Evolutionary conservation across 345 rosid genomes (phyloP).

Genomic region (Garcia nutans): DNA sequence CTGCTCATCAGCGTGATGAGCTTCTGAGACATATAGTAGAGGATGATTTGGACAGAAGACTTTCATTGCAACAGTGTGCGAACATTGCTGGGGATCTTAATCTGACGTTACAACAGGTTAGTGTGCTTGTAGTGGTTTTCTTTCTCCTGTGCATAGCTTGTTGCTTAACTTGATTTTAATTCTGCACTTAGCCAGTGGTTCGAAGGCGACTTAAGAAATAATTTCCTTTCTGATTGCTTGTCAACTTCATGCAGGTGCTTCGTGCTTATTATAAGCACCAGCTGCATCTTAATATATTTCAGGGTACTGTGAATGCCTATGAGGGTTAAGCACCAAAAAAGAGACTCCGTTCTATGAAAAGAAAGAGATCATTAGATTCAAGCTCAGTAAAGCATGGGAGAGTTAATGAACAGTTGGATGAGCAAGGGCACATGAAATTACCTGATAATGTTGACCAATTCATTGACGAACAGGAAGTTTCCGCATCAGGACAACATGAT

Average conservation of each 20-base stretch:
- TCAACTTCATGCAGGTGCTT: conserved; percentile 59
- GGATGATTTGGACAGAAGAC: conserved; percentile 44
- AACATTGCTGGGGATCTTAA: conserved; percentile 81
- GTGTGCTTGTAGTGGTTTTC: neutral
- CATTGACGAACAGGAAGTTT: conserved; percentile 28
- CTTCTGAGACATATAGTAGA: conserved; percentile 50
- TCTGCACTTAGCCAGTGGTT: neutral
- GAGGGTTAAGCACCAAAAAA: conserved; percentile 27
- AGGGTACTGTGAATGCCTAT: conserved; percentile 33
- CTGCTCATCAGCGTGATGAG: conserved; percentile 78
- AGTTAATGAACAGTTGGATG: conserved; percentile 33
- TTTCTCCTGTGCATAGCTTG: neutral
- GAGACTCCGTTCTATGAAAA: conserved; percentile 44
- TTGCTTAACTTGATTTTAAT: neutral
- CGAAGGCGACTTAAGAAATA: neutral
- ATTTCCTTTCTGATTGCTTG: neutral
- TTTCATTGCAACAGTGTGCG: conserved; percentile 73
- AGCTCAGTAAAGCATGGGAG: conserved; percentile 35
- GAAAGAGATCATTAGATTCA: conserved; percentile 46
- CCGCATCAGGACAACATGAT: conserved; percentile 37
- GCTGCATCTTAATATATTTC: conserved; percentile 42
- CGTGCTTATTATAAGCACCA: conserved; percentile 64
- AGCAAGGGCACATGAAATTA: conserved; percentile 14
- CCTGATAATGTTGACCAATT: conserved; percentile 26
- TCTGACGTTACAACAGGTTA: conserved; percentile 85